phyloP scores from a whole-genome alignment of 2,329 filamentous ascomycete species.

The Pseudogymnoascus sp. region DNA sequence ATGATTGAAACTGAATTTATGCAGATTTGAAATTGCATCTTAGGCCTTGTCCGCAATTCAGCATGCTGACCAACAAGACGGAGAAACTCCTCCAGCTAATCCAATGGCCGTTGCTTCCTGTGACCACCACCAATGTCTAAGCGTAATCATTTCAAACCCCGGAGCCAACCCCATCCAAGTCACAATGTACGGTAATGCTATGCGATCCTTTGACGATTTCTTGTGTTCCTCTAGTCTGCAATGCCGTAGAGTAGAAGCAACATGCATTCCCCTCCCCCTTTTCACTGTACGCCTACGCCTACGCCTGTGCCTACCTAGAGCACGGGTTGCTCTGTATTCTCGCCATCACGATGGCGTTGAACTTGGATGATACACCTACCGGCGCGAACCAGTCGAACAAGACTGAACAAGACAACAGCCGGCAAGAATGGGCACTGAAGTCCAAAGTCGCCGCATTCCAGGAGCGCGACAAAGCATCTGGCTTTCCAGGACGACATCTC shows the following conservation, averaged over 20 bases:
- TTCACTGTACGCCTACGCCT: not conserved
- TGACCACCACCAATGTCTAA: not conserved
- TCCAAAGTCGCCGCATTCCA: not conserved
- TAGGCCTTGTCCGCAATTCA: not conserved
- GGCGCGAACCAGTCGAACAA: not conserved
- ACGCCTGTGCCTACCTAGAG: not conserved
- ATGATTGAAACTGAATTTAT: not conserved
- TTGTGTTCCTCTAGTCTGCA: not conserved
- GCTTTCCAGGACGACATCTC: conserved; percentile 34
- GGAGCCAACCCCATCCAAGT: not conserved
- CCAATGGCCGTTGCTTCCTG: not conserved
- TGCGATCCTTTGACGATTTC: not conserved
- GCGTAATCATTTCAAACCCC: not conserved
- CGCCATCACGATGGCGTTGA: not conserved
- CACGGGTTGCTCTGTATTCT: not conserved
- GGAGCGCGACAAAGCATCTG: not conserved
- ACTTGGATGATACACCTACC: not conserved
- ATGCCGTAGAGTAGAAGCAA: not conserved
- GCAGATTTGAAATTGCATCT: not conserved
- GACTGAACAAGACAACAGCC: not conserved
- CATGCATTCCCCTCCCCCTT: not conserved
- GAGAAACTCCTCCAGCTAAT: not conserved
- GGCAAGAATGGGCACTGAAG: not conserved
- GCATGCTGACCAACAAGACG: not conserved
- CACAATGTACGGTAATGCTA: not conserved